Evolutionary conservation across 1,284 basidiomycete species (phyloP).

Genomic region (Ceratobasidium sp.): DNA sequence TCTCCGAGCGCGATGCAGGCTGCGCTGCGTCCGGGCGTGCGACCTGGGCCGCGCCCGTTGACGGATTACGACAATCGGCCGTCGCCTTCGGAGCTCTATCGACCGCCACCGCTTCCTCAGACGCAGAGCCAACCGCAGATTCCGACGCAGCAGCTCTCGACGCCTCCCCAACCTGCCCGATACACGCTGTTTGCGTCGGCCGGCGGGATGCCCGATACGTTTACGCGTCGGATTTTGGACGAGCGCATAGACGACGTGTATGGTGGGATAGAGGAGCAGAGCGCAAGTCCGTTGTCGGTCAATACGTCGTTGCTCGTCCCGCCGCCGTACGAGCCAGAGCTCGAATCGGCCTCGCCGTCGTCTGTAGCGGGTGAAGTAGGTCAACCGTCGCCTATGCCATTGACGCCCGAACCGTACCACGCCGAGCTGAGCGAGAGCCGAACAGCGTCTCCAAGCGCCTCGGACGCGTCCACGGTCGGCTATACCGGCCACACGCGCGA

Average conservation of each 20-base stretch:
- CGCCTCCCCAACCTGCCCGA: background rate
- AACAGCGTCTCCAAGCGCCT: constrained; percentile 32
- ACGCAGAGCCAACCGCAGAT: constrained; percentile 15
- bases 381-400: constrained; percentile 25
- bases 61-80: constrained; percentile 20
- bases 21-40: background rate
- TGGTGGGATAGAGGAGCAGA: constrained; percentile 25
- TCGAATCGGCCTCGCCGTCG: constrained; percentile 12
- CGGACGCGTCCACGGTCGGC: constrained; percentile 30
- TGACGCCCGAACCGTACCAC: constrained; percentile 15
- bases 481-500: constrained; percentile 19
- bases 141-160: background rate
- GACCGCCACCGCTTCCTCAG: constrained; percentile 24
- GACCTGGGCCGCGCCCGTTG: constrained; percentile 16
- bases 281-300: constrained; percentile 9
- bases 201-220: background rate
- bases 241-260: constrained; percentile 24
- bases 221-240: constrained; percentile 5
- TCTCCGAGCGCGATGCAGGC: background rate
- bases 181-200: background rate
- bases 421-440: constrained; percentile 5
- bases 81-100: constrained; percentile 25
- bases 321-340: constrained; percentile 18
- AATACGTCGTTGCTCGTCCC: constrained; percentile 9
- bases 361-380: constrained; percentile 30